Evolutionary conservation across 306 rosid genomes (phyloP), one percentile per base, ranked within the genome.

Genomic region (Canavalia ensiformis): DNA sequence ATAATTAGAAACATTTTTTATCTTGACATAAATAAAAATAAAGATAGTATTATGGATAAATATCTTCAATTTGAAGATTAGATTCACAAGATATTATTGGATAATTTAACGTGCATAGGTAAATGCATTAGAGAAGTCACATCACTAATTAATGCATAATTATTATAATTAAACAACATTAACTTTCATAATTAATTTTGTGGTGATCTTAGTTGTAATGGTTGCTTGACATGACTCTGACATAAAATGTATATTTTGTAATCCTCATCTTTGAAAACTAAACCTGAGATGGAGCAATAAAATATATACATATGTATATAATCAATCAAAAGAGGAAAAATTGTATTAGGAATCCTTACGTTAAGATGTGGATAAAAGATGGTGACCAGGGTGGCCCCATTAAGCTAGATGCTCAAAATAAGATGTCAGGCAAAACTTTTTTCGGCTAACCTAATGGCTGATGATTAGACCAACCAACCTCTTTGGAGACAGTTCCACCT

Each of bases 401-500:
- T 4, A 62, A 12, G 9, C 52, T 37, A 37, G 8, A 31, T 35
- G 30, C 50, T 56, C 6, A 50, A 72, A 71, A 57, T 18, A n/a
- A 45, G 28, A 68, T 35, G n/a, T 58, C 47, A 39, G 28, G 31
- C 50, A 80, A 25, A 47, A 66, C 68, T 39, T 13, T 30, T 55
- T 55, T 31, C 25, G 62, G 76, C 6, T 59, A 46, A 46, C 66
- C 29, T 29, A 6, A 68, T 47, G 74, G 28, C 8, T 35, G 66
- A 3, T 57, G 88, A 87, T 34, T 70, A 41, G 87, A 82, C 90
- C 7, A 66, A 79, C 55, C 78, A 84, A 82, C 83, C 76, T 82
- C 31, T 58, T 28, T 18, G 88, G 90, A 80, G 84, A 84, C 86
- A 87, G 11, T 8, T 71, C 68, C 90, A 87, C 82, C 67, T 84